Conservation (phyloP, 2,329 filamentous ascomycete species). For the Trichoderma breve region DNA sequence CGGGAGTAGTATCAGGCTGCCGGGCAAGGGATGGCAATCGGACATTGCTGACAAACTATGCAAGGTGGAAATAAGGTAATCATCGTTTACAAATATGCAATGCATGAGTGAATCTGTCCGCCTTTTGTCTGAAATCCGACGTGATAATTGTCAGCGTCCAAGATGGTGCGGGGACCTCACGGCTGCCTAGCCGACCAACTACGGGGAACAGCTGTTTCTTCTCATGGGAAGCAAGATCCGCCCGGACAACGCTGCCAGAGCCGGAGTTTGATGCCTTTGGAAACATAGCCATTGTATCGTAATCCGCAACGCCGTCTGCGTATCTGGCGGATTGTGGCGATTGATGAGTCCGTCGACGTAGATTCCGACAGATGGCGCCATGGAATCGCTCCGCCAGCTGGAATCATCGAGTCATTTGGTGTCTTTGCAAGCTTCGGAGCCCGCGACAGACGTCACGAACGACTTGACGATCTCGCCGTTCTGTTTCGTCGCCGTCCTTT, state of each 20-base stretch:
- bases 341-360: neutral
- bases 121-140: neutral
- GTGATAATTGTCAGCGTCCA: constrained; percentile 3
- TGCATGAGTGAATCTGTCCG: neutral
- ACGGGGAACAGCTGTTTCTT: neutral
- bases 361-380: neutral
- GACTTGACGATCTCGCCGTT: constrained; percentile 6
- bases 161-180: neutral
- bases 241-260: neutral
- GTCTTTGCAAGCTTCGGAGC: neutral
- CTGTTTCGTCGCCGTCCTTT: constrained; percentile 16
- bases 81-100: constrained; percentile 3
- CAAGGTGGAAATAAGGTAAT: neutral
- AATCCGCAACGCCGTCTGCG: neutral
- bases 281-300: neutral
- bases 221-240: neutral
- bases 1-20: neutral
- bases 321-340: neutral
- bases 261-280: neutral
- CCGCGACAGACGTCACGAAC: constrained; percentile 2
- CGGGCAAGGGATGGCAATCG: neutral
- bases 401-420: constrained; percentile 10
- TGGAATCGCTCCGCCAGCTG: neutral
- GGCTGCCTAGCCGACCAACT: neutral
- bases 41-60: constrained; percentile 12